Evolutionary conservation across 441 rosid genomes (phyloP), one percentile per base, ranked within the genome.

Genomic region (Populus tomentosa): DNA sequence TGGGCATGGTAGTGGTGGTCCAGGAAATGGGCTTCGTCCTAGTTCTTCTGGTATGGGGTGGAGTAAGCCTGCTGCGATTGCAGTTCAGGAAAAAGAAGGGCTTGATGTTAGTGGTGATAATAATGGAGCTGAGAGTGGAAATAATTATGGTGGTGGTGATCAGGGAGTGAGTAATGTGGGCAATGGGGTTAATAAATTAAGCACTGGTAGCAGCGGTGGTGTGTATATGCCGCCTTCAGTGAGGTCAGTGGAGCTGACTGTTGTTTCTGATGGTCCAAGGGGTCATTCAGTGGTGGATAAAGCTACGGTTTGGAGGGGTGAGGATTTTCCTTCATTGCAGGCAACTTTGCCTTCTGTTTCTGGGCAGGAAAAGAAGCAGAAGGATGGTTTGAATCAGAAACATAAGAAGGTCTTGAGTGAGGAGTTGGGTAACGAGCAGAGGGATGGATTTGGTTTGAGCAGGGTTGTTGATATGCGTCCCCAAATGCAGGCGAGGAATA

Each of bases 301-400:
- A 85, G 89, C 82, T 40, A 78, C 90, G 1, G 89, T 92, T 62
- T 85, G 92, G 87, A 92, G 89, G 83, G 97, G 98, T 62, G 98
- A 96, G 80, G 99, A 96, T 83, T 96, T 96, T 74, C 99, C 99
- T n/a, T 92, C 98, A 1, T 85, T 96, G 79, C 87, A 79, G 80
- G 99, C 98, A 50, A 84, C 92, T 38, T 75, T 95, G 75, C 92
- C 98, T 75, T 77, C 84, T 77, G 76, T 80, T 13, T 79, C 90
- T 69, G 88, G 84, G 32, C 73, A 84, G 28, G 91, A 86, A 53
- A 92, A 89, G 86, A 94, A 91, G 83, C 97, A 89, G 71, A 95
- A 88, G 71, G 99, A 94, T 73, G 87, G 87, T 79, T 53, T 82
- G 75, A 85, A 69, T 88, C 89, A 83, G 81, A 95, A 92, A 71